Evolutionary conservation across 208 protist species (phyloP), one percentile per base, ranked within the genome.

Genomic region (Leishmania lainsoni): DNA sequence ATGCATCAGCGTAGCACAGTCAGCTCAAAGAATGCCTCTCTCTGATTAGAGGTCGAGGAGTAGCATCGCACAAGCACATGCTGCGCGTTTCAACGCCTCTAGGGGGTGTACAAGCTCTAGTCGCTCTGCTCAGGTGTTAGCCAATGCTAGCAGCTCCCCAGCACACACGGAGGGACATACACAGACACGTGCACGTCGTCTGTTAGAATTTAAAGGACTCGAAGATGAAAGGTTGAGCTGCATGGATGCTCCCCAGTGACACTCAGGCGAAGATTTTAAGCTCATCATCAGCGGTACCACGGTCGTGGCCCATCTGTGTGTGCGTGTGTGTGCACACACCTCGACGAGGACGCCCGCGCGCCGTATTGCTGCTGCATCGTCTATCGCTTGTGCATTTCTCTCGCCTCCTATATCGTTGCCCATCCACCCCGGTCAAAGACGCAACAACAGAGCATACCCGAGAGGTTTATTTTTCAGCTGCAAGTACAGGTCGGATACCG

Each of bases 181-280:
- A 66, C 59, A 72, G 22, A 29, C 69, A 51, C 39, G n/a, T 35
- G 17, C 65, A 70, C 65, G n/a, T 45, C 29, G 26, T 35, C 8
- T 26, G 26, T 88, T 84, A 90, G 84, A 90, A 79, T 86, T 90
- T 85, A 90, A 88, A 88, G 84, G 81, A 79, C 86, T 86, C 84
- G 78, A 82, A 80, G 78, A 78, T 71, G 72, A 83, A 81, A 63
- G 58, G 58, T 63, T 14, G 16, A 63, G 32, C 26, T 14, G 22
- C 58, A 63, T 14, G 26, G 16, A 68, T 76, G 69, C 32, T 22
- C 26, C 83, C 85, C 83, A 85, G 83, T 81, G 81, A 86, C 81
- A 86, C 80, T 86, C 78, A 82, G 85, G 84, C 69, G 81, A 66
- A 76, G 35, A 48, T 61, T 81, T 77, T 51, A 81, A 80, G 56